Conservation (phyloP, 768 basidiomycete genomes). For the Sporobolomyces pararoseus region DNA sequence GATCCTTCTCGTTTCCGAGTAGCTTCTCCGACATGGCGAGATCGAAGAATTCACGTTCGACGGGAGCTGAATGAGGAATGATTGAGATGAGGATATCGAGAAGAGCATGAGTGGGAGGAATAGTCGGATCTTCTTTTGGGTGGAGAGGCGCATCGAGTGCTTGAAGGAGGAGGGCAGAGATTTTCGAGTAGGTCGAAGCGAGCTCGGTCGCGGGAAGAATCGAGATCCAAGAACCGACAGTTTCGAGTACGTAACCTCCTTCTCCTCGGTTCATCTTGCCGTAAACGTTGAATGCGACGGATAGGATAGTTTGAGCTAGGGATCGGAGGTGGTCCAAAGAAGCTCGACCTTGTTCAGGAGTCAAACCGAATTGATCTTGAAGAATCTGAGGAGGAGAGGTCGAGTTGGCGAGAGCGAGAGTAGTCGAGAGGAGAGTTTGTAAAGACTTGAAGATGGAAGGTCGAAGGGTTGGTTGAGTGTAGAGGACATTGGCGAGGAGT, state of each 20-base stretch:
- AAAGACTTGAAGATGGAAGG: slow-evolving; percentile 76
- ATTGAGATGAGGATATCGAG: slow-evolving; percentile 79
- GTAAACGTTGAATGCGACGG: slow-evolving; percentile 96
- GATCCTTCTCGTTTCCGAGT: slow-evolving; percentile 67
- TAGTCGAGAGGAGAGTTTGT: slow-evolving; percentile 76
- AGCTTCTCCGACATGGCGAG: slow-evolving; percentile 59
- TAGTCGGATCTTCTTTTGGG: slow-evolving; percentile 43
- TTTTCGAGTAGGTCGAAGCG: slow-evolving; percentile 72
- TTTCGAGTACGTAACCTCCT: slow-evolving; percentile 69
- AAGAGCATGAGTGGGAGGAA: slow-evolving; percentile 57
- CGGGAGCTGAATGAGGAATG: slow-evolving; percentile 22
- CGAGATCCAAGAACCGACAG: slow-evolving; percentile 77
- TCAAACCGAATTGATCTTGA: slow-evolving; percentile 54
- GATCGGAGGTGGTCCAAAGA: slow-evolving; percentile 69
- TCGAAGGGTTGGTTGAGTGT: slow-evolving; percentile 78
- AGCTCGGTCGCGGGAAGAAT: slow-evolving; percentile 68
- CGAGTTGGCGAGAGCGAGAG: slow-evolving; percentile 57
- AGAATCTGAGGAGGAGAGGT: slow-evolving; percentile 50
- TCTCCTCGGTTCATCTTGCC: slow-evolving; percentile 69
- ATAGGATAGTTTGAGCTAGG: slow-evolving; percentile 87
- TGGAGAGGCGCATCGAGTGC: slow-evolving; percentile 54
- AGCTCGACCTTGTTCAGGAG: slow-evolving; percentile 59
- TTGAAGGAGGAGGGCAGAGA: slow-evolving; percentile 65
- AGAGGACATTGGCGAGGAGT: slow-evolving; percentile 88
- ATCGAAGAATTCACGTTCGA: slow-evolving; percentile 32